Conservation (phyloP, 1,139 yeast genomes). For the Pichia sp. region DNA sequence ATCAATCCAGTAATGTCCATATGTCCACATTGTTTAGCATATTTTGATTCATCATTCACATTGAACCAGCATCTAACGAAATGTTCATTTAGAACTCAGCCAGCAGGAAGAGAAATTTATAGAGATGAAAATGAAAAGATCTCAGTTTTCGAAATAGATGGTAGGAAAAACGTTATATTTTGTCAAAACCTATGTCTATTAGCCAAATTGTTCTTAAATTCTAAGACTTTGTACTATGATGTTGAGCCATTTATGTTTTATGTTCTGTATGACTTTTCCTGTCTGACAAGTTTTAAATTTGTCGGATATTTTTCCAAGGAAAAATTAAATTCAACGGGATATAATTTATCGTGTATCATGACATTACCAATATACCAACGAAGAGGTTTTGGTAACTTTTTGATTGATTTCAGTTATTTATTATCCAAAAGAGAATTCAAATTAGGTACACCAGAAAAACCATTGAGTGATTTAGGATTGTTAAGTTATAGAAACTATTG, state of each 20-base stretch:
- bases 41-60: constrained; percentile 69
- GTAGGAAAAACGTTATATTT: constrained; percentile 74
- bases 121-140: constrained; percentile 48
- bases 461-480: constrained; percentile 83
- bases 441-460: constrained; percentile 94
- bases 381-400: constrained; percentile 83
- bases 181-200: constrained; percentile 88
- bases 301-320: constrained; percentile 96
- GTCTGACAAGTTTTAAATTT: constrained; percentile 54
- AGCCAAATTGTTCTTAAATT: constrained; percentile 85
- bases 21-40: constrained; percentile 85
- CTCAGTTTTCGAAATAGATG: constrained; percentile 91
- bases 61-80: constrained; percentile 70
- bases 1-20: constrained; percentile 61
- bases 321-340: constrained; percentile 68
- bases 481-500: constrained; percentile 87
- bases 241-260: constrained; percentile 95
- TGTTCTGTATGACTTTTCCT: constrained; percentile 50
- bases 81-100: constrained; percentile 63
- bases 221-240: constrained; percentile 89
- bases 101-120: constrained; percentile 93
- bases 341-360: constrained; percentile 86
- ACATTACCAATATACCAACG: constrained; percentile 88
- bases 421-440: constrained; percentile 72
- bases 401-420: constrained; percentile 88